A percentile compares a stretch with the other conserved stretches of the same genome.
These are phyloP conservation scores for Apiospora hydei DNA, from an alignment of 2,329 filamentous ascomycete species.

Conservation along the genomic window DNA sequence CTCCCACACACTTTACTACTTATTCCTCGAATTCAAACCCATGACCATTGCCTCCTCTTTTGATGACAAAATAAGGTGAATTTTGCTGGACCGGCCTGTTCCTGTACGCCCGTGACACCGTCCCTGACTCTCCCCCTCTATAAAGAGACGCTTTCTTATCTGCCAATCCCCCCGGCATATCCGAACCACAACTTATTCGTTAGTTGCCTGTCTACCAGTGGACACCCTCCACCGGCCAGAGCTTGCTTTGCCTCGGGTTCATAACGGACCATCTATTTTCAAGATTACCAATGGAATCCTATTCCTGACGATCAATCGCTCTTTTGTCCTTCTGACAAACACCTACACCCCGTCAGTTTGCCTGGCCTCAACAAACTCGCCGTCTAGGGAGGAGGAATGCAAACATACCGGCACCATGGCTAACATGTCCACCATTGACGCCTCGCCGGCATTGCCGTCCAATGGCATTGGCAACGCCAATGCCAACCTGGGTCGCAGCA, in stretches of 20 bases:
- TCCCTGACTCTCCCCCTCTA: not conserved
- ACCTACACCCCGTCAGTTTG: not conserved
- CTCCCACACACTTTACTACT: not conserved
- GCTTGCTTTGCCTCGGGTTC: not conserved
- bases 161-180: conserved; percentile 9
- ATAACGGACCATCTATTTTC: not conserved
- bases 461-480: conserved; percentile 1
- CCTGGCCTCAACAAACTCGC: not conserved
- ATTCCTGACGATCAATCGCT: not conserved
- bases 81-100: not conserved
- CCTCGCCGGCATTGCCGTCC: conserved; percentile 12
- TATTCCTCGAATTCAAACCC: not conserved
- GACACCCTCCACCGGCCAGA: conserved; percentile 11
- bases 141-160: conserved; percentile 7
- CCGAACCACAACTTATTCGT: conserved; percentile 1
- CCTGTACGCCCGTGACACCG: not conserved
- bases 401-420: conserved; percentile 9
- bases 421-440: conserved; percentile 2
- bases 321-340: not conserved
- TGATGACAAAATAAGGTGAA: not conserved
- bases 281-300: not conserved
- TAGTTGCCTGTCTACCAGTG: conserved; percentile 17
- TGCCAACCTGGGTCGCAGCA: not conserved
- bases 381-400: conserved; percentile 5
- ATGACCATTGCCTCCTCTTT: not conserved